Evolutionary conservation across 345 rosid species (phyloP), one percentile per base, ranked within the genome.

Genomic region (Syzygium oleosum): DNA sequence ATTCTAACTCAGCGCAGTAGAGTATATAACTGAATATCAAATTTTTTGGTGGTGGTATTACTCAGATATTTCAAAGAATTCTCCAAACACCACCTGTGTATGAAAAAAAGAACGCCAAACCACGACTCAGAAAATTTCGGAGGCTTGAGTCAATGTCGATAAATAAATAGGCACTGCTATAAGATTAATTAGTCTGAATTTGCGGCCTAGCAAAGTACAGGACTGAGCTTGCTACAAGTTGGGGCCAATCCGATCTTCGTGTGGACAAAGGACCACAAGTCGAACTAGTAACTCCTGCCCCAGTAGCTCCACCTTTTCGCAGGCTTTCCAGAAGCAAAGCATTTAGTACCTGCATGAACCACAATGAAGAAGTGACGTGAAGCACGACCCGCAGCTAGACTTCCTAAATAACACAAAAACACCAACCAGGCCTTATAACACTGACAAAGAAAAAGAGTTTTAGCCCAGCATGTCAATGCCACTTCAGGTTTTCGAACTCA

Each of bases 251-350:
- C 6, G 14, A 73, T 73, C 49, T 73, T 38, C 83, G 6, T 11
- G 14, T 38, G 25, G 49, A 38, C 49, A 43, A 12, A 73, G 80
- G 83, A 73, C 27, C 49, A 22, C 23, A 22, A 22, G 83, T 38
- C 9, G 83, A 73, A 38, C 88, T 92, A 98, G 90, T 98, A 95
- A 92, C 99, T 98, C 94, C 98, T 95, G 85, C 99, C 99, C 99
- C 99, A 98, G 87, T 94, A 98, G 56, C 97, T 96, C 99, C 99
- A 98, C 87, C 91, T 96, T 90, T 90, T 96, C 2, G 99, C 99
- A 6, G 98, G 98, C 92, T 96, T 98, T 61, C 98, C 98, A 9
- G 99, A 96, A 54, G 98, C 99, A 91, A 97, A 97, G 90, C 99
- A 97, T 78, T 59, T 85, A 6, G 98, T 96, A 38, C 98, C 99